Evolutionary conservation across 257 asterid genomes (phyloP), one percentile per base, ranked within the genome.

Genomic region (Ophiorrhiza pumila): DNA sequence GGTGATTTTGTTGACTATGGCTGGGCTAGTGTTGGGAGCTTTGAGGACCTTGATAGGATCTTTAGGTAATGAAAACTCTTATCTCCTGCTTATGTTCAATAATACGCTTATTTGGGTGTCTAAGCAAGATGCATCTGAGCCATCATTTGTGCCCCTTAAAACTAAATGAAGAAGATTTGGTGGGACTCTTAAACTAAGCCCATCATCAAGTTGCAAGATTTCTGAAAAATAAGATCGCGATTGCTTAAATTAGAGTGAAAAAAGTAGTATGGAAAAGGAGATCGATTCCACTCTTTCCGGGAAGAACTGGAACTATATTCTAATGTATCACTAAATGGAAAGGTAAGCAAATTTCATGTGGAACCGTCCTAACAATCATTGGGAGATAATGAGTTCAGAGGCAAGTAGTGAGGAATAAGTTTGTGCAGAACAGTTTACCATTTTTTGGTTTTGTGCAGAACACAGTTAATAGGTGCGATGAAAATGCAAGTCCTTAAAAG

Each of bases 21-120:
- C 73, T 94, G 98, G 98, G 93, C 87, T 41, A 87, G 82, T 72
- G 90, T 94, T 55, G 96, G 97, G 81, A 94, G 95, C 80, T 94
- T 94, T 76, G 97, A 90, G 68, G 98, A 91, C 72, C 93, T 94
- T 69, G 98, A 91, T 78, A 87, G 86, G 80, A 87, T 94, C 74
- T 91, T 94, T 82, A 88, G 96, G 98, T 94, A 90, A 84, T 23
- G 73, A 71, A 46, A 65, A 76, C 68, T 73, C 43, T 74, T 58
- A 22, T 71, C 74, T 52, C 67, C 53, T 43, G 58, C 53, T 47
- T 20, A 7, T 17, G 43, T 63, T 22, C 7, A 41, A 4, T 13
- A 17, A 60, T 56, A 22, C 37, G 46, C n/a, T 32, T 39, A n/a
- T 18, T 52, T 25, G 10, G 34, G 3, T 23, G 53, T 29, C 1